Percentiles rank a stretch among this genome's conserved stretches.
These are phyloP conservation scores for Juncus effusus DNA, from an alignment of 176 grass and related monocot species.

Conservation along the genomic window DNA sequence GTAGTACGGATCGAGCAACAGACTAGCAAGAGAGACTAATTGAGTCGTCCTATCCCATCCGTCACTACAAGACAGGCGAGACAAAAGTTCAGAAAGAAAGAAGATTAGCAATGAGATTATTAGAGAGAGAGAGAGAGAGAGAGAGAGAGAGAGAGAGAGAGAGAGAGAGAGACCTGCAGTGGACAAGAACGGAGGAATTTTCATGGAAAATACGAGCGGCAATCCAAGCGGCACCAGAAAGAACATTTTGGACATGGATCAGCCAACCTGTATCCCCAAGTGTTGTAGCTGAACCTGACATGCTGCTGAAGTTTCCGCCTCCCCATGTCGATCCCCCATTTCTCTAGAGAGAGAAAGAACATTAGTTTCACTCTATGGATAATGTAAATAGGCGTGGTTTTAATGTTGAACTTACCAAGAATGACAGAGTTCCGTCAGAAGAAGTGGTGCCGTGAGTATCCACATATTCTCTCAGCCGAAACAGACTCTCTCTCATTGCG, in stretches of 20 bases:
- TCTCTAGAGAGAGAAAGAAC: constrained; percentile 42
- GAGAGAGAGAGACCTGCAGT: constrained; percentile 73
- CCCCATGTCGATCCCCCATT: constrained; percentile 94
- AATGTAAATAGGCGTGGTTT: constrained; percentile 1
- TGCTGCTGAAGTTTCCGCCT: constrained; percentile 92
- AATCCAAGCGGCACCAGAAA: constrained; percentile 97
- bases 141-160: constrained; percentile 14
- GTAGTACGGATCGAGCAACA: constrained; percentile 94
- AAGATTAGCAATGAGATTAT: background rate
- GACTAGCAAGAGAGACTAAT: constrained; percentile 75
- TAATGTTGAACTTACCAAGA: constrained; percentile 40
- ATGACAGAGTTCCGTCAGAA: constrained; percentile 80
- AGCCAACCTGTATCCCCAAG: constrained; percentile 82
- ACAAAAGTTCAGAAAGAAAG: constrained; percentile 1
- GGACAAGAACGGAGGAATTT: constrained; percentile 86
- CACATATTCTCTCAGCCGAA: constrained; percentile 93
- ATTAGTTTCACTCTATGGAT: constrained; percentile 2
- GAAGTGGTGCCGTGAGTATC: constrained; percentile 79
- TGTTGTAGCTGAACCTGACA: constrained; percentile 84
- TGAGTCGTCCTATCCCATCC: constrained; percentile 99
- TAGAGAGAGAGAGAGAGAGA: constrained; percentile 8
- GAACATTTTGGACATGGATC: constrained; percentile 87
- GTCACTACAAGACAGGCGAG: constrained; percentile 50
- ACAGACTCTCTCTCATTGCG: constrained; percentile 96
- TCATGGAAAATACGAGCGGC: constrained; percentile 74